phyloP scores from a whole-genome alignment of 371 early-diverging fungal species.

The Parasitella parasitica region DNA sequence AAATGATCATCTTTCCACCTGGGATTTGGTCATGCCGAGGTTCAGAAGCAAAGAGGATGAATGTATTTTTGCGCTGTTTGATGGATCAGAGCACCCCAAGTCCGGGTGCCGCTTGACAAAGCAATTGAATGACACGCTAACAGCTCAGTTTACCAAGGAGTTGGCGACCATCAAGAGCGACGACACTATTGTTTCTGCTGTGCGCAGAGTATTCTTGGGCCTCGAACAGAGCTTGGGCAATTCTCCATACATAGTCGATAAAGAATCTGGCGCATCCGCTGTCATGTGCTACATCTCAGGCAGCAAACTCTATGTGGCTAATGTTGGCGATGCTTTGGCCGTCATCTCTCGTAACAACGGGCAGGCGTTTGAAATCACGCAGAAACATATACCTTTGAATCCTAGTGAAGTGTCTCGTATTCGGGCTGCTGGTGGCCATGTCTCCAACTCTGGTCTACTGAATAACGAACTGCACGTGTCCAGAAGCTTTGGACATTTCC shows the following conservation, averaged over 20 bases:
- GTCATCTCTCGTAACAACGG: conserved; percentile 81
- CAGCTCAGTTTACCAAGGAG: conserved; percentile 68
- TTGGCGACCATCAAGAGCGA: conserved; percentile 57
- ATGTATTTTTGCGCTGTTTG: conserved; percentile 86
- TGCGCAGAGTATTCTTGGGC: conserved; percentile 73
- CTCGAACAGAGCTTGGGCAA: conserved; percentile 72
- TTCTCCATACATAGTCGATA: conserved; percentile 37
- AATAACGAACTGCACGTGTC: conserved; percentile 72
- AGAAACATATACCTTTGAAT: conserved; percentile 72
- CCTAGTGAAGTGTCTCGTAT: conserved; percentile 74
- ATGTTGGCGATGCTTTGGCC: conserved; percentile 86
- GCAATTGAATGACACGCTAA: conserved; percentile 70
- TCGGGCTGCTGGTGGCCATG: conserved; percentile 76
- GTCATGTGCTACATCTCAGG: conserved; percentile 78
- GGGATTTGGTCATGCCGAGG: conserved; percentile 82
- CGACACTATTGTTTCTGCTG: conserved; percentile 59
- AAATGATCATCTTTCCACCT: conserved; percentile 63
- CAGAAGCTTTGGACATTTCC: conserved; percentile 86
- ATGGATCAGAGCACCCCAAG: conserved; percentile 63
- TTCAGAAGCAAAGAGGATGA: conserved; percentile 82
- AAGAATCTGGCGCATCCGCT: conserved; percentile 65
- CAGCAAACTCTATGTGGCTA: conserved; percentile 81
- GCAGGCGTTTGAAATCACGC: conserved; percentile 68
- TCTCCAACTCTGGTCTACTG: conserved; percentile 72
- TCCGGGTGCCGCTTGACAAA: conserved; percentile 62